A percentile compares a stretch with the other conserved stretches of the same genome.
Evolutionary conservation across 208 protist genomes (phyloP).

Genomic region (Trypanosoma boissoni): DNA sequence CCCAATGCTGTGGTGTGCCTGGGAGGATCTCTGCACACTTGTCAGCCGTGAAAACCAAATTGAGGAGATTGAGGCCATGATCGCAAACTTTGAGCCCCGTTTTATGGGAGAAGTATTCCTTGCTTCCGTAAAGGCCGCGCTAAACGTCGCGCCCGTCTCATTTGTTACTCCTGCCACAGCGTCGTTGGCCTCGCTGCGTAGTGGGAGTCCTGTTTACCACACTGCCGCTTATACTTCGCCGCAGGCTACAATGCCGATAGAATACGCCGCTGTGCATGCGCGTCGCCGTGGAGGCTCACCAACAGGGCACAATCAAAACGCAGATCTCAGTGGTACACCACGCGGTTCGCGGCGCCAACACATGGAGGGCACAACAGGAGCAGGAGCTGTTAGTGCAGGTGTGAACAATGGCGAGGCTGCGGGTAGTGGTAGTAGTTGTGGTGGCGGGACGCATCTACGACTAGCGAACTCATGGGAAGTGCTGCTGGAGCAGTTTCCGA

Average conservation of each 20-base stretch:
- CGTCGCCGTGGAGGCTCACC: neutral
- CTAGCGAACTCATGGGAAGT: conserved; percentile 60
- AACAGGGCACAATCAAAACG: too few relatives aligned
- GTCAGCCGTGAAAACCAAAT: conserved; percentile 70
- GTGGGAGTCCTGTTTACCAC: neutral
- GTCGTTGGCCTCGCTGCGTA: neutral
- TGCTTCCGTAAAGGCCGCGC: conserved; percentile 45
- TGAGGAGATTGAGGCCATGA: conserved; percentile 48
- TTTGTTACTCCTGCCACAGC: conserved; percentile 16
- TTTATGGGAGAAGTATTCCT: conserved; percentile 80
- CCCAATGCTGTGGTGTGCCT: conserved; percentile 79
- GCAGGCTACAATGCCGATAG: neutral
- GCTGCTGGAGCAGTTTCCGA: conserved; percentile 59
- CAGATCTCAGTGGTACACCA: too few relatives aligned
- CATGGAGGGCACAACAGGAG: neutral
- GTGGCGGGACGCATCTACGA: neutral
- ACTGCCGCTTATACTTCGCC: neutral
- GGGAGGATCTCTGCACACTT: conserved; percentile 69
- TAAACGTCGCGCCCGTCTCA: conserved; percentile 56
- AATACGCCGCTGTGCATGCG: neutral
- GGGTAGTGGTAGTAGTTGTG: conserved; percentile 2
- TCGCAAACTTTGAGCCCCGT: conserved; percentile 22
- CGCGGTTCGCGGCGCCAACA: too few relatives aligned
- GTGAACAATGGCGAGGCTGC: neutral
- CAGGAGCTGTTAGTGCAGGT: neutral